Evolutionary conservation across 2,329 filamentous ascomycete species (phyloP).

Genomic region (Aspergillus sp.): DNA sequence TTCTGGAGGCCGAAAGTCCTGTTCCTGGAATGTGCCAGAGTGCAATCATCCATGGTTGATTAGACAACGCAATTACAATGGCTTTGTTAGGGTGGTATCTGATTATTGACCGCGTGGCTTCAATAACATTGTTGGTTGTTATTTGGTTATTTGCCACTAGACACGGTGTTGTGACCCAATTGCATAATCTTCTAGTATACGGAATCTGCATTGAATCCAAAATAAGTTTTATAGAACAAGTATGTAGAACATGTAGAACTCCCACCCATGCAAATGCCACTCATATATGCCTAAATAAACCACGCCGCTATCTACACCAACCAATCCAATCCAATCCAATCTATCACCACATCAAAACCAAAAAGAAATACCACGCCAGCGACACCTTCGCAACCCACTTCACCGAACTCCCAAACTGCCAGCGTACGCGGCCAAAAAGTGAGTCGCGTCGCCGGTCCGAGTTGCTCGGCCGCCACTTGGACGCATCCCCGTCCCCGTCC

Average conservation of each 20-base stretch:
- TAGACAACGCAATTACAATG: neutral
- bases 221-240: neutral
- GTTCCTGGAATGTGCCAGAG: neutral
- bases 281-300: neutral
- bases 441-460: constrained; percentile 21
- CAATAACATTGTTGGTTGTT: too few relatives aligned
- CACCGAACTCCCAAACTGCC: constrained; percentile 62
- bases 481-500: constrained; percentile 8
- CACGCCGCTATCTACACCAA: neutral
- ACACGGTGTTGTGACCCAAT: neutral
- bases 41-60: neutral
- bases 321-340: neutral
- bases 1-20: neutral
- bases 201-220: neutral
- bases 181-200: neutral
- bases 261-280: neutral
- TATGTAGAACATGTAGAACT: neutral
- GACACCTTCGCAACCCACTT: constrained; percentile 66
- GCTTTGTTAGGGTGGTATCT: neutral
- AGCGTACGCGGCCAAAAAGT: constrained; percentile 45
- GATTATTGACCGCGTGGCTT: too few relatives aligned
- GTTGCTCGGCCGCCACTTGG: constrained; percentile 29
- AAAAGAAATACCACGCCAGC: constrained; percentile 63
- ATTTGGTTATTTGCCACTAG: too few relatives aligned
- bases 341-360: constrained; percentile 61